phyloP scores from a whole-genome alignment of 495 filamentous ascomycete genomes.

The Hypoxylon subgilvum region DNA sequence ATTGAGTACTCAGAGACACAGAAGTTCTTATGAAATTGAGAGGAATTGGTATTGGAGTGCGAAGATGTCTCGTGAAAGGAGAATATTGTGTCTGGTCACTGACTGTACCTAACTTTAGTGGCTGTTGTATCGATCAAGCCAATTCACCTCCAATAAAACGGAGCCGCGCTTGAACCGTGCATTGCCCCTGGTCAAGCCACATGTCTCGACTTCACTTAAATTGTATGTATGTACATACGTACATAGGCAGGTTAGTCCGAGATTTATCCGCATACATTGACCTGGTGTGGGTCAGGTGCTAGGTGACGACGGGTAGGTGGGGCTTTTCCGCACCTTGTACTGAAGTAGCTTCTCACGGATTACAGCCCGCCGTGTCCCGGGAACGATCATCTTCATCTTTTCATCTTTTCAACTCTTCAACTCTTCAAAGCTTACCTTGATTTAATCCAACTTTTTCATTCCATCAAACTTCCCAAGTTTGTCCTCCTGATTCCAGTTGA shows the following conservation, averaged over 20 bases:
- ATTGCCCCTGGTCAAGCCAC: slow-evolving; percentile 40
- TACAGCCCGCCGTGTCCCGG: too few relatives aligned
- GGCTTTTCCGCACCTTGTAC: too few relatives aligned
- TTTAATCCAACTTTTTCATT: background rate
- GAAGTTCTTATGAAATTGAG: background rate
- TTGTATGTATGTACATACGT: background rate
- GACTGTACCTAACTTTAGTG: slow-evolving; percentile 1
- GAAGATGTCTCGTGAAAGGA: slow-evolving; percentile 2
- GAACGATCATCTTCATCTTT: too few relatives aligned
- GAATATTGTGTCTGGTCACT: background rate
- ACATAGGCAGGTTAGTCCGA: background rate
- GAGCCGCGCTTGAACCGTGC: slow-evolving; percentile 4
- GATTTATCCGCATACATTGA: slow-evolving; percentile 8
- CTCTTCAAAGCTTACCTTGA: slow-evolving; percentile 2
- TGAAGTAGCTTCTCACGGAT: too few relatives aligned
- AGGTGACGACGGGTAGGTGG: too few relatives aligned
- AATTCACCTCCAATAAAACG: slow-evolving; percentile 34
- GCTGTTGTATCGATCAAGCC: slow-evolving; percentile 29
- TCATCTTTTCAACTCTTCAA: background rate
- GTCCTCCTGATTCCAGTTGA: background rate
- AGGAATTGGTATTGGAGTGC: background rate
- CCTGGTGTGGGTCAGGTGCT: too few relatives aligned
- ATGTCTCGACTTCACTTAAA: slow-evolving; percentile 9
- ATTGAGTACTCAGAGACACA: background rate
- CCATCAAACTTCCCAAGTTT: slow-evolving; percentile 3